Conservation (phyloP, 1,284 basidiomycete species). For the Boletellus sp. region DNA sequence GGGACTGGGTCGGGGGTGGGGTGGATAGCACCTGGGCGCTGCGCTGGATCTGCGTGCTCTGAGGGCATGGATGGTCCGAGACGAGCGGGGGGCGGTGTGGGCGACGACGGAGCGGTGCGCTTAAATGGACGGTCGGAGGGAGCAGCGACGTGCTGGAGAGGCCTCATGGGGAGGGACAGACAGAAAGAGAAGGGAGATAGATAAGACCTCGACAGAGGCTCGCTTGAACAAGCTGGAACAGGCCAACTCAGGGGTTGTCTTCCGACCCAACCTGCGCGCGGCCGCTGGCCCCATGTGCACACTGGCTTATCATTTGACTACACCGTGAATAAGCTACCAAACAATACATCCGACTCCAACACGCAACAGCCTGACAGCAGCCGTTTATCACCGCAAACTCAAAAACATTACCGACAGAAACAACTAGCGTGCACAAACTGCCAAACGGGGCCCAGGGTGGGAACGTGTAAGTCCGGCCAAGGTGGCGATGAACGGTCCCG, state of each 20-base stretch:
- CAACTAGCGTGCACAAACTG: conserved; percentile 12
- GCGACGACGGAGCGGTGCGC: conserved; percentile 16
- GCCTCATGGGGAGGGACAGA: conserved; percentile 39
- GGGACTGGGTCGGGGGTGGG: conserved; percentile 18
- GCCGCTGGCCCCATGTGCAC: no score
- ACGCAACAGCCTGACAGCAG: conserved; percentile 6
- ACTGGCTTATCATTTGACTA: background rate
- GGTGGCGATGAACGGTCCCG: background rate
- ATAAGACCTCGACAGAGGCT: conserved; percentile 13
- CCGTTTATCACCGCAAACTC: conserved; percentile 17
- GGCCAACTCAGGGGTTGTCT: conserved; percentile 28
- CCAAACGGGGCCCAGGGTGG: conserved; percentile 15
- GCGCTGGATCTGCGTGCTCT: conserved; percentile 14
- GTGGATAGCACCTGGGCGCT: conserved; percentile 34
- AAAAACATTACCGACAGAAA: conserved; percentile 35
- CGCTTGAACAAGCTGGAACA: conserved; percentile 25
- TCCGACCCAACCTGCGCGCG: no score
- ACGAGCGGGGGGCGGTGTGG: background rate
- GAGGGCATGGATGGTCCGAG: conserved; percentile 8
- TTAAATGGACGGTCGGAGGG: conserved; percentile 17
- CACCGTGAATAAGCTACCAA: background rate
- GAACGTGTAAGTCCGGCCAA: conserved; percentile 9
- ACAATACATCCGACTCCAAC: background rate
- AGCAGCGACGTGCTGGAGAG: conserved; percentile 50
- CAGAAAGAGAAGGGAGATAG: conserved; percentile 17